These are phyloP conservation scores for Lachnellula subtilissima DNA, from an alignment of 2,329 filamentous ascomycete species.

Conservation along the genomic window DNA sequence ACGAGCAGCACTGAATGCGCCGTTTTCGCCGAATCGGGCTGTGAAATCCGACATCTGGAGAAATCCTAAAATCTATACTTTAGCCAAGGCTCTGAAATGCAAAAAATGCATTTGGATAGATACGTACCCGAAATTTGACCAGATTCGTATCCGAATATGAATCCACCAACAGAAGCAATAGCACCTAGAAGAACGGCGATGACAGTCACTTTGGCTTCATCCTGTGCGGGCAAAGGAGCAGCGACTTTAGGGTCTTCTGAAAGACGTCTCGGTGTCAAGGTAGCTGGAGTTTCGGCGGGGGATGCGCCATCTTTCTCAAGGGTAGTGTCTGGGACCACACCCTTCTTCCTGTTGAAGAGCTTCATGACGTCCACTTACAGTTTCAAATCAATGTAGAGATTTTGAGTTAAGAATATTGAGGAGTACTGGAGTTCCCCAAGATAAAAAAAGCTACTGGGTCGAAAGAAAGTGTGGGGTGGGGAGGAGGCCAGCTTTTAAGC, in stretches of 20 bases:
- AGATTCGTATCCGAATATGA: conserved; percentile 47
- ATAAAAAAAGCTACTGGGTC: neutral
- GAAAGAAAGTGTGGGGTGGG: no score
- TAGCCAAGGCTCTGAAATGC: neutral
- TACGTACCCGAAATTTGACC: conserved; percentile 43
- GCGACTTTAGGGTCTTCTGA: neutral
- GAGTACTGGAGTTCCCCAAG: neutral
- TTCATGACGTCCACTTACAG: neutral
- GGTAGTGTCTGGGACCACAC: neutral
- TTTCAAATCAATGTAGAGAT: neutral
- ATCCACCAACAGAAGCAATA: conserved; percentile 50
- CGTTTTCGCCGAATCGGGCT: conserved; percentile 46
- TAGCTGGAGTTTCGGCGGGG: neutral
- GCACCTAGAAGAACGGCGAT: conserved; percentile 45
- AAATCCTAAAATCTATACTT: conserved; percentile 48
- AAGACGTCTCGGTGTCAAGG: neutral
- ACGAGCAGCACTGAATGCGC: conserved; percentile 51
- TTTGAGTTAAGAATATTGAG: neutral
- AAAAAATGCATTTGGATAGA: neutral
- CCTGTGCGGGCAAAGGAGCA: neutral
- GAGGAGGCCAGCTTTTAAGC: no score
- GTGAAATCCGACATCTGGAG: conserved; percentile 55
- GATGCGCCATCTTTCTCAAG: neutral
- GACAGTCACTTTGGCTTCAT: conserved; percentile 29
- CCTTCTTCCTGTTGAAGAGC: conserved; percentile 1